phyloP scores from a whole-genome alignment of 352 stramenopile genomes.

The Paralagenidium karlingii region DNA sequence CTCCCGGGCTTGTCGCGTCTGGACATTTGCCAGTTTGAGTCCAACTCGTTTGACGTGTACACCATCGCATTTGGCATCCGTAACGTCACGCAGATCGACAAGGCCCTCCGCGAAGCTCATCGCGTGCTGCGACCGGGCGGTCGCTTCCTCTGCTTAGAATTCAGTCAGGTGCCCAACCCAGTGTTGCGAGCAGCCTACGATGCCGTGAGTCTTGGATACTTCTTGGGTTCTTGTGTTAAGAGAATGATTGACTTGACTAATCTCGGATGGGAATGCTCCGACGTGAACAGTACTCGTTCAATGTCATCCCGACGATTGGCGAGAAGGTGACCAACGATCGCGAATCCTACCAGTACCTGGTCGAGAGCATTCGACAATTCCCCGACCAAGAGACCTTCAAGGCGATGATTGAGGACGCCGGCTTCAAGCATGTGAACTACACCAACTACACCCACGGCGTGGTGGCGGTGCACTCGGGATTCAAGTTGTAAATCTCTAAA shows the following conservation, averaged over 20 bases:
- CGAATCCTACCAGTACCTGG: slow-evolving; percentile 97
- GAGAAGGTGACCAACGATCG: slow-evolving; percentile 94
- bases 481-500: slow-evolving; percentile 70
- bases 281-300: slow-evolving; percentile 89
- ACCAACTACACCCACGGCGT: slow-evolving; percentile 96
- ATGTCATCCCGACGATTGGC: slow-evolving; percentile 93
- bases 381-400: slow-evolving; percentile 94
- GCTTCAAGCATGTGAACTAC: slow-evolving; percentile 90
- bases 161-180: slow-evolving; percentile 90
- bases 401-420: slow-evolving; percentile 88
- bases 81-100: slow-evolving; percentile 97
- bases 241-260: neutral
- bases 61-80: slow-evolving; percentile 99
- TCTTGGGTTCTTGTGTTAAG: neutral
- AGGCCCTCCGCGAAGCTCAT: slow-evolving; percentile 89
- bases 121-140: slow-evolving; percentile 93
- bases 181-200: slow-evolving; percentile 93
- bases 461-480: slow-evolving; percentile 95
- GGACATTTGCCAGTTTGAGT: slow-evolving; percentile 86
- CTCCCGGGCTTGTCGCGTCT: neutral
- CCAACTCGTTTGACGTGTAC: slow-evolving; percentile 96
- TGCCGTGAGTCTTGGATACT: slow-evolving; percentile 22
- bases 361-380: slow-evolving; percentile 99
- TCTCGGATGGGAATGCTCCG: slow-evolving; percentile 3
- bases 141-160: slow-evolving; percentile 98